Base-by-base conservation (phyloP, 352 stramenopile species). In the Thraustochytrium striatum region DNA sequence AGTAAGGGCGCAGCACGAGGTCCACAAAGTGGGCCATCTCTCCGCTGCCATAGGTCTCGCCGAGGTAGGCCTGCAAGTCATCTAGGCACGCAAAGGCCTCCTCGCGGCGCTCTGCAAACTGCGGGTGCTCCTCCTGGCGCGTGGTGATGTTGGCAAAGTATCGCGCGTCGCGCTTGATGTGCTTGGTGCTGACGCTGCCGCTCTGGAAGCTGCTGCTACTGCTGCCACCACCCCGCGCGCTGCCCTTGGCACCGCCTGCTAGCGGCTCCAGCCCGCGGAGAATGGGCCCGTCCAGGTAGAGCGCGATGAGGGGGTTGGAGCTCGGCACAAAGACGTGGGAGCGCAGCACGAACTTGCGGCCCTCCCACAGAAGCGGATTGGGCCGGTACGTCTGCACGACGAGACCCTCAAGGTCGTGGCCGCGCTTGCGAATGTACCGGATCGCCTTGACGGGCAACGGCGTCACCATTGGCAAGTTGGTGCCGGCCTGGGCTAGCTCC, bases 21-120 rank as follows among this genome's bases (percentile, higher is more conserved):
- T 75, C 65, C 11, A 43, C 61, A 38, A 55, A 75, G 52, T 75
- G 65, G n/a, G 50, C 32, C 65, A 75, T 75, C 50, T 75, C 65
- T 5, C 32, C 65, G 47, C 52, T 75, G 41, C 39, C 39, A 32
- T 55, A 75, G 3, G 52, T 43, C 0, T 30, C 44, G 32, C 52
- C 52, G n/a, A 75, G 65, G 25, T 75, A 75, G 44, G 30, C 30
- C 39, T 75, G 65, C 43, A 75, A 25, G 65, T 75, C 65, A 13
- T 75, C 65, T 13, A 75, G 25, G 65, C 65, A 75, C 19, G 30
- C 65, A 75, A 75, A 75, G 19, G 65, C 65, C 13, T 75, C 65
- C 13, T 25, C 3, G 11, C 3, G 16, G 35, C 65, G 44, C 50
- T 35, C 19, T 8, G 39, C 1, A 43, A 75, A 75, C 36, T 75